Evolutionary conservation across 257 asterid genomes (phyloP), one percentile per base, ranked within the genome.

Genomic region (Rhazya stricta): DNA sequence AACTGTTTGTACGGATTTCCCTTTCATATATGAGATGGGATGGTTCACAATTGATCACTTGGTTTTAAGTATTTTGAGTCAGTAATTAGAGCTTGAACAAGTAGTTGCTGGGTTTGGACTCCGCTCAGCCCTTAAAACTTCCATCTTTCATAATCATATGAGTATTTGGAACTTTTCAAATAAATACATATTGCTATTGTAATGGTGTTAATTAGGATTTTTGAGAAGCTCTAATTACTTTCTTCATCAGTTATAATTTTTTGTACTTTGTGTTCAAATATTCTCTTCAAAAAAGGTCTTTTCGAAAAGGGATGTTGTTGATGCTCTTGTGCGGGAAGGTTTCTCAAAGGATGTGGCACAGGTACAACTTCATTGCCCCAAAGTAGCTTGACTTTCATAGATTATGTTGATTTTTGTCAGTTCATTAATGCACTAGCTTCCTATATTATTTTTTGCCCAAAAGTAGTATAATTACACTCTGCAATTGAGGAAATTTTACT

Each of bases 271-370:
- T 81, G 51, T 77, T 77, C 79, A 67, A 54, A 74, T 78, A 76
- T 84, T 72, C 83, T 84, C 79, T 83, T 84, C 81, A 84, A 92
- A 87, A 88, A 86, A 94, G 99, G 90, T 89, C 90, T 84, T 91
- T 81, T 92, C 97, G 70, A 94, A 92, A 79, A 78, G 83, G 73
- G 98, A 86, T 72, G 85, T 94, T 72, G 80, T 87, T 80, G 91
- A 88, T 66, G 89, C 90, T 85, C 94, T 94, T 71, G 81, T 87
- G 83, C 86, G 78, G 77, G 85, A 86, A 63, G 97, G 98, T 68
- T 94, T 94, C 85, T 94, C 99, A 37, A 85, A 74, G 74, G 99
- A 94, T 84, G 99, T 92, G n/a, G 96, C 99, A 67, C 98, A 87
- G 92, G 99, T 94, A 80, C 61, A 66, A 50, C 67, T 57, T 42